Evolutionary conservation across 2,329 filamentous ascomycete species (phyloP).

Genomic region (Cucurbitaria berberidis): DNA sequence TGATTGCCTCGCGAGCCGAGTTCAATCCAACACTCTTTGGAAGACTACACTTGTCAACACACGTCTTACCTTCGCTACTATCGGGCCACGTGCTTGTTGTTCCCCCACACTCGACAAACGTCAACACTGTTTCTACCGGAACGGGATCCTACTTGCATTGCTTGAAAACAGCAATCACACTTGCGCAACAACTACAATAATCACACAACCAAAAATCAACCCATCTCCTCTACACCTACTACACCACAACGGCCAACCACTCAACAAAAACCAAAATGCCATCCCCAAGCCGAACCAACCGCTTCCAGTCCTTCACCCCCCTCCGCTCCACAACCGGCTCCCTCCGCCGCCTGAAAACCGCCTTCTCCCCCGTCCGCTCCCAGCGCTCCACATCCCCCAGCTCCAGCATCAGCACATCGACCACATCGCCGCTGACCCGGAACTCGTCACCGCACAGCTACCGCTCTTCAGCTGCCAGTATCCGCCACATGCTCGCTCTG

Average conservation of each 20-base stretch:
- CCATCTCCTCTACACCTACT: neutral
- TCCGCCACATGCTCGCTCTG: constrained; percentile 41
- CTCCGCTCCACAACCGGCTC: constrained; percentile 37
- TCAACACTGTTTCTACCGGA: neutral
- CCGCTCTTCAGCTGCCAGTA: constrained; percentile 32
- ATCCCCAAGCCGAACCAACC: constrained; percentile 44
- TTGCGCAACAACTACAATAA: constrained; percentile 2
- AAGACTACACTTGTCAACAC: neutral
- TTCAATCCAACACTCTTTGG: neutral
- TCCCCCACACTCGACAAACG: neutral
- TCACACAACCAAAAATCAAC: neutral
- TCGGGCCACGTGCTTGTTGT: neutral
- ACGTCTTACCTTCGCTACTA: neutral
- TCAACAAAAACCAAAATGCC: constrained; percentile 30
- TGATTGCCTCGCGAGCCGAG: constrained; percentile 8
- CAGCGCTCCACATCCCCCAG: constrained; percentile 35
- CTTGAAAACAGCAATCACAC: constrained; percentile 10
- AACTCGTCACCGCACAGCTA: constrained; percentile 37
- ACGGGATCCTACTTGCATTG: constrained; percentile 3
- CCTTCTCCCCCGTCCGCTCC: constrained; percentile 44
- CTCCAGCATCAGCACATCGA: constrained; percentile 26
- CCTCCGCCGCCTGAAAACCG: constrained; percentile 43
- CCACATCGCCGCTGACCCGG: constrained; percentile 40
- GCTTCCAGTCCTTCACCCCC: constrained; percentile 47
- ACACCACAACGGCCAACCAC: constrained; percentile 7